These are phyloP conservation scores for Melastoma candidum DNA, from an alignment of 441 rosid species.

Conservation along the genomic window DNA sequence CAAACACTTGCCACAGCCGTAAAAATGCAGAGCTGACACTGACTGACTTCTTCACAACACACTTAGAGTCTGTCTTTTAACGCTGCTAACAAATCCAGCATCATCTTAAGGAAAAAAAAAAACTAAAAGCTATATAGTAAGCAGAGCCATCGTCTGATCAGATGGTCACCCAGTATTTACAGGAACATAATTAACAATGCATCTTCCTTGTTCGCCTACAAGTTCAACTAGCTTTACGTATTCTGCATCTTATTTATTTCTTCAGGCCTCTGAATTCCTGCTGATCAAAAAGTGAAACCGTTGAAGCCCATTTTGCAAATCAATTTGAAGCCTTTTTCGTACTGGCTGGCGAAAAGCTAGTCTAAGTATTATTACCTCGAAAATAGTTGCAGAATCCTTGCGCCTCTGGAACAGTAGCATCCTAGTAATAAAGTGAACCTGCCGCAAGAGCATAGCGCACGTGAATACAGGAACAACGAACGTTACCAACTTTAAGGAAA, in stretches of 20 bases:
- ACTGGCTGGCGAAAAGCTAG: neutral
- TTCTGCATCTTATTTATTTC: conserved; percentile 2
- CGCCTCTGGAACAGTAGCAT: conserved; percentile 17
- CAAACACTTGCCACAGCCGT: too few species aligned
- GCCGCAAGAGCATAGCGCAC: conserved; percentile 16
- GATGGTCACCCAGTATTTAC: conserved; percentile 5
- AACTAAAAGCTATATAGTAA: too few species aligned
- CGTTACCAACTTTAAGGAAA: conserved; percentile 1
- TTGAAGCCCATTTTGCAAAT: conserved; percentile 1
- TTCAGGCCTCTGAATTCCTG: conserved; percentile 23
- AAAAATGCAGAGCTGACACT: too few species aligned
- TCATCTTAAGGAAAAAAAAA: too few species aligned
- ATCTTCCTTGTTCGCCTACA: neutral
- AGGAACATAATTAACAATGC: neutral
- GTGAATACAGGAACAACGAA: conserved; percentile 3
- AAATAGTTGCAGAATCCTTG: conserved; percentile 19
- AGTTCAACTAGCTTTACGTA: conserved; percentile 1
- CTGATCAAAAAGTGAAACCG: conserved; percentile 2
- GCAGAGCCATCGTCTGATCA: too few species aligned
- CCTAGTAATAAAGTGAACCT: conserved; percentile 88
- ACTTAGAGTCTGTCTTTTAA: too few species aligned
- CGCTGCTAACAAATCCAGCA: too few species aligned
- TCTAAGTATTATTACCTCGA: conserved; percentile 19
- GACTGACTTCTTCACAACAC: too few species aligned
- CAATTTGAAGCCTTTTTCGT: neutral